phyloP scores from a whole-genome alignment of 1,284 basidiomycete species.

The Hymenochaete sp. region DNA sequence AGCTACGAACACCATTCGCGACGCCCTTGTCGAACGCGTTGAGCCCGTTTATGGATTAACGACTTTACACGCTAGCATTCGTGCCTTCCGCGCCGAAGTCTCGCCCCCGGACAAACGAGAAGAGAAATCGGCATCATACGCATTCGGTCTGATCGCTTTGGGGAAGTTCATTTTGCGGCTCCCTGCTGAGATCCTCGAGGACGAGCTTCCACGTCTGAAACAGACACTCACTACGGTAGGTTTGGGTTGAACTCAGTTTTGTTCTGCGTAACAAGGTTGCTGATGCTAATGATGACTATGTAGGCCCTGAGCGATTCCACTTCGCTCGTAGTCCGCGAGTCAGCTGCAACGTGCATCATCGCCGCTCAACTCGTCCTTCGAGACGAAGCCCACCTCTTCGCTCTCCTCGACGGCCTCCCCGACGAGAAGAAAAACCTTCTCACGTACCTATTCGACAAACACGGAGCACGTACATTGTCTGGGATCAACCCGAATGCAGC shows the following conservation, averaged over 20 bases:
- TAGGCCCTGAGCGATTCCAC: conserved; percentile 64
- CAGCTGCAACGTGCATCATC: conserved; percentile 71
- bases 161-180: conserved; percentile 73
- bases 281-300: conserved; percentile 1
- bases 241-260: conserved; percentile 17
- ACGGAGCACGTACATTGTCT: conserved; percentile 60
- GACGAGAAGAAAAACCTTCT: conserved; percentile 81
- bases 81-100: conserved; percentile 47
- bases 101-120: conserved; percentile 35
- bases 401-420: conserved; percentile 66
- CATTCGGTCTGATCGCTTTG: conserved; percentile 71
- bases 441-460: conserved; percentile 79
- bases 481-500: too few relatives aligned
- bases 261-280: conserved; percentile 6
- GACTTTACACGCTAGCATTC: conserved; percentile 63
- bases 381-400: conserved; percentile 73
- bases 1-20: conserved; percentile 70
- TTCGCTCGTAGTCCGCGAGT: conserved; percentile 70
- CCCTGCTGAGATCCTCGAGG: conserved; percentile 75
- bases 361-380: conserved; percentile 70
- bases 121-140: conserved; percentile 56
- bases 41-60: conserved; percentile 79
- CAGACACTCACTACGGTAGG: conserved; percentile 59
- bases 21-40: conserved; percentile 56
- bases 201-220: conserved; percentile 70